These are phyloP conservation scores for Aspergillus sp. DNA, from an alignment of 2,329 filamentous ascomycete genomes.

Conservation along the genomic window DNA sequence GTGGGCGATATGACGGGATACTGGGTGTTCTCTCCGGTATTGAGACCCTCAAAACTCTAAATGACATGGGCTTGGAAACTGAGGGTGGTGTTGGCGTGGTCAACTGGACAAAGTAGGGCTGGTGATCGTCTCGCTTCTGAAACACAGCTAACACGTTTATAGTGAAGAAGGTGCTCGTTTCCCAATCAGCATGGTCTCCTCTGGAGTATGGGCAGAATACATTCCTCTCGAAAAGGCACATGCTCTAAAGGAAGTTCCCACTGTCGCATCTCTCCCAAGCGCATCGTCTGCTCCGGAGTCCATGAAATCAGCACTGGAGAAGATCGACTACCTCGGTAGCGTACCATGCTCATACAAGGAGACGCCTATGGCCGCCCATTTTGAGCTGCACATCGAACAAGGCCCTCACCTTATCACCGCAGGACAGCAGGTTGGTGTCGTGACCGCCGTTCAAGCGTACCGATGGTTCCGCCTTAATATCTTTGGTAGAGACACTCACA, in stretches of 20 bases:
- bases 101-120: conserved; percentile 53
- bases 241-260: conserved; percentile 63
- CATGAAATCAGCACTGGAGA: conserved; percentile 70
- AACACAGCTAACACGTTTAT: conserved; percentile 19
- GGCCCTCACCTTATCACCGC: conserved; percentile 73
- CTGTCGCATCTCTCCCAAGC: conserved; percentile 46
- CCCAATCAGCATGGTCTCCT: conserved; percentile 73
- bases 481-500: conserved; percentile 70
- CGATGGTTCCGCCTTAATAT: conserved; percentile 73
- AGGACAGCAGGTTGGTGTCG: conserved; percentile 68
- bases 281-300: conserved; percentile 61
- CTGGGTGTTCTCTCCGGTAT: conserved; percentile 74
- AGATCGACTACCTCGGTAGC: conserved; percentile 71
- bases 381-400: conserved; percentile 86
- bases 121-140: not conserved
- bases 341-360: conserved; percentile 60
- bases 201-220: conserved; percentile 75
- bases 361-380: conserved; percentile 74
- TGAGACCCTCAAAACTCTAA: conserved; percentile 71
- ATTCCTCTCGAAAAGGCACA: conserved; percentile 68
- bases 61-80: conserved; percentile 70
- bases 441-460: conserved; percentile 75
- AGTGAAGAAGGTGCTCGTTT: conserved; percentile 83
- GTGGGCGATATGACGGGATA: conserved; percentile 62
- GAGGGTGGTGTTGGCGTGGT: conserved; percentile 74